Evolutionary conservation across 1,139 yeast genomes (phyloP), one percentile per base, ranked within the genome.

Genomic region (Yamadazyma epiphylla): DNA sequence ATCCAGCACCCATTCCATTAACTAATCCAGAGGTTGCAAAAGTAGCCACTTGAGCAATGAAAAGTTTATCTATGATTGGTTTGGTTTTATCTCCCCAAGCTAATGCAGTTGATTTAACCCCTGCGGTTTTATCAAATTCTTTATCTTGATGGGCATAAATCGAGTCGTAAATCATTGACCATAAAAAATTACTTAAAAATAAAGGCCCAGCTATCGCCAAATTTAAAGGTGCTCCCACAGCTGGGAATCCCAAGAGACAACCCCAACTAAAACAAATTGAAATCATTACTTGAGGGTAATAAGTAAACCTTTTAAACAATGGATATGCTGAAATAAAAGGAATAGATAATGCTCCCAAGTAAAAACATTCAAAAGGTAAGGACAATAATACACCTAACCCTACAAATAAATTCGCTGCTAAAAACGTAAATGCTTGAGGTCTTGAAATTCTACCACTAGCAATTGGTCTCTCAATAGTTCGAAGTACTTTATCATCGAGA

Each of bases 61-160:
- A 74, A 39, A 87, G 53, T 1, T 73, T 77, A 29, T 74, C 67
- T 46, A 86, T 62, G 28, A 88, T 76, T 4, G 79, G 73, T 49
- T 82, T 87, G 1, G 95, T 75, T 20, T 74, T 71, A 13, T 73
- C 74, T 3, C 94, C 94, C 97, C 98, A 91, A 4, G 82, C 87
- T 46, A 91, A 70, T 4, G 98, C 98, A 1, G 97, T 87, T 2
- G 96, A 86, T 55, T 89, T 88, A 43, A 94, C 83, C 5, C 97
- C 97, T 0, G 95, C 97, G 33, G 72, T 64, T 31, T 83, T 61
- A 55, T 94, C 99, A 49, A 82, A 94, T 36, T 58, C 62, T 60
- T 94, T 94, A 57, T 94, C 98, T 61, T 94, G 99, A 55, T 94
- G 99, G 1, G 98, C 98, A 55, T 94, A 94, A 25, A 94, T 78